phyloP scores from a whole-genome alignment of 83 land plant species.

The Larix sibirica region DNA sequence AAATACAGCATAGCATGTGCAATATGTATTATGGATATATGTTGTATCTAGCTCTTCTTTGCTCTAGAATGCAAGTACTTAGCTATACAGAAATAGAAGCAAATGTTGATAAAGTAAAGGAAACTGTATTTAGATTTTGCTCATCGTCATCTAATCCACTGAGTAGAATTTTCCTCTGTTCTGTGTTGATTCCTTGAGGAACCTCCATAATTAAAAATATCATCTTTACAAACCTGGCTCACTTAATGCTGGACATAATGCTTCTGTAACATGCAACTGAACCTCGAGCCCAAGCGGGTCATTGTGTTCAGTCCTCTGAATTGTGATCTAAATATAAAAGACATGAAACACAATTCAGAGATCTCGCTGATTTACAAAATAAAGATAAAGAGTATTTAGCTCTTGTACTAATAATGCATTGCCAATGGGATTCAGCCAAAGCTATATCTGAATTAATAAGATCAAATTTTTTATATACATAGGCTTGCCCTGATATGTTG shows the following conservation, averaged over 20 bases:
- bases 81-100: no score
- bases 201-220: background rate
- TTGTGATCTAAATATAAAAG: conserved; percentile 74
- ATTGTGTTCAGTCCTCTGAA: conserved; percentile 88
- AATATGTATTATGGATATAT: background rate
- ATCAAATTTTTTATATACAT: conserved; percentile 45
- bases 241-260: conserved; percentile 92
- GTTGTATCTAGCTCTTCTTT: background rate
- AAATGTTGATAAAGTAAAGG: background rate
- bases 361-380: background rate
- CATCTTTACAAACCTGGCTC: conserved; percentile 75
- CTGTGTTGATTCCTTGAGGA: background rate
- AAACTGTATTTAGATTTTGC: background rate
- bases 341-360: conserved; percentile 2
- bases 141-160: background rate
- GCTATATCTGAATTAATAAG: background rate
- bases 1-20: background rate
- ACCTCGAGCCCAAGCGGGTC: conserved; percentile 96
- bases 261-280: conserved; percentile 85
- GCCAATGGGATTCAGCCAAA: background rate
- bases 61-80: no score
- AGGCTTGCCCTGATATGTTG: conserved; percentile 91
- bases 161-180: background rate
- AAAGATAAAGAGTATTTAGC: background rate
- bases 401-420: background rate